A percentile compares a stretch with the other conserved stretches of the same genome.
phyloP scores from a whole-genome alignment of 75 land plant genomes.

The Pseudotsuga menziesii region DNA sequence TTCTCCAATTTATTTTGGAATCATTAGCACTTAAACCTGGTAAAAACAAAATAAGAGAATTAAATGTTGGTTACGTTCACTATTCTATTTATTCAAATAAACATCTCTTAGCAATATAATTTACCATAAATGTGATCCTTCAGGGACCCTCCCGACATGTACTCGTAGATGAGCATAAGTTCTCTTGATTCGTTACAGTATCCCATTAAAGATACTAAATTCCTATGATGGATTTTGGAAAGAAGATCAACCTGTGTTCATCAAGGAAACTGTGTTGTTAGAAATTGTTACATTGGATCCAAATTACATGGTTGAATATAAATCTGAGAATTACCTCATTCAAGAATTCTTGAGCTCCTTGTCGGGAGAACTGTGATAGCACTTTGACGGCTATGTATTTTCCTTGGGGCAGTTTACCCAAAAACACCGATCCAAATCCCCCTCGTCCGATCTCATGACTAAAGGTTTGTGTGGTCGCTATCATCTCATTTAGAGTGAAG shows the following conservation, averaged over 20 bases:
- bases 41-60: neutral
- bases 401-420: neutral
- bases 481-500: neutral
- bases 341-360: neutral
- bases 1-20: neutral
- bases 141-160: constrained; percentile 53
- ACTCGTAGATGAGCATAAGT: constrained; percentile 50
- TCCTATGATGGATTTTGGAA: neutral
- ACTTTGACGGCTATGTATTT: neutral
- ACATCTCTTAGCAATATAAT: neutral
- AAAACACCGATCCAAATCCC: neutral
- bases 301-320: too few relatives aligned
- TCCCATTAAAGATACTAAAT: constrained; percentile 20
- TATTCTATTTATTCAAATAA: neutral
- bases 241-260: neutral
- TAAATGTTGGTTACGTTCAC: neutral
- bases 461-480: neutral
- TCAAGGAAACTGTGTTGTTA: neutral
- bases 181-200: constrained; percentile 39
- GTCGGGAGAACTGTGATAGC: neutral
- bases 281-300: neutral
- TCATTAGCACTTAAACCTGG: neutral
- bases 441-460: neutral
- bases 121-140: constrained; percentile 39
- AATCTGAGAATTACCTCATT: neutral